phyloP scores from a whole-genome alignment of 2,329 filamentous ascomycete species.

The Exophiala dermatitidis region DNA sequence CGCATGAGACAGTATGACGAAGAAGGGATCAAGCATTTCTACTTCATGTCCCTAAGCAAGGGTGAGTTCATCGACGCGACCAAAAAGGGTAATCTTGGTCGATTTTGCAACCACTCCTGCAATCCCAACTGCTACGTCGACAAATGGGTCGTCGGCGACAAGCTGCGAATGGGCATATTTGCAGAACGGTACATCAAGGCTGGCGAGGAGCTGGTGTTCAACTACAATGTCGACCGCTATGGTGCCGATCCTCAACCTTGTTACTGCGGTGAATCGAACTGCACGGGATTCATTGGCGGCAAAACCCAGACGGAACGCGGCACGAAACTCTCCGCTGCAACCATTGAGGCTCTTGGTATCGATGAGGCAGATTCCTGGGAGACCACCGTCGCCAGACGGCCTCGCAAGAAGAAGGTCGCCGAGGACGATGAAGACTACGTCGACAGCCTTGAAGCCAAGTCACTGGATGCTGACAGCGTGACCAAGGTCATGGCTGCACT shows the following conservation, averaged over 20 bases:
- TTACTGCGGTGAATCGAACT: slow-evolving; percentile 91
- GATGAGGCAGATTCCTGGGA: slow-evolving; percentile 82
- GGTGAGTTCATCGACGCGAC: slow-evolving; percentile 97
- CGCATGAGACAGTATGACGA: slow-evolving; percentile 91
- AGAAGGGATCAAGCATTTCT: slow-evolving; percentile 97
- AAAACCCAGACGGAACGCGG: slow-evolving; percentile 95
- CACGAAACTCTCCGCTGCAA: slow-evolving; percentile 81
- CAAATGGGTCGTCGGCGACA: slow-evolving; percentile 97
- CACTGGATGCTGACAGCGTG: slow-evolving; percentile 72
- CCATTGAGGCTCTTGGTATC: slow-evolving; percentile 91
- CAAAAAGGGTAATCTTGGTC: slow-evolving; percentile 88
- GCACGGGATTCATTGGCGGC: slow-evolving; percentile 91
- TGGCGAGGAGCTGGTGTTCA: slow-evolving; percentile 94
- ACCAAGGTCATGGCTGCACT: slow-evolving; percentile 93
- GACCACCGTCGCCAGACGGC: slow-evolving; percentile 77
- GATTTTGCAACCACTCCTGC: slow-evolving; percentile 98
- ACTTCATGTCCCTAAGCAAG: slow-evolving; percentile 98
- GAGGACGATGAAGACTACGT: slow-evolving; percentile 93
- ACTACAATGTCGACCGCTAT: slow-evolving; percentile 98
- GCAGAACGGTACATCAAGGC: slow-evolving; percentile 74
- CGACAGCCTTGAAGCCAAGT: slow-evolving; percentile 74
- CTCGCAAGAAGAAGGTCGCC: slow-evolving; percentile 88
- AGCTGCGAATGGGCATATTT: slow-evolving; percentile 98
- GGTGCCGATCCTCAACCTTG: slow-evolving; percentile 94
- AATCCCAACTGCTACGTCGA: slow-evolving; percentile 98